Evolutionary conservation across 352 stramenopile species (phyloP).

Genomic region (Phytophthora niederhauseri): DNA sequence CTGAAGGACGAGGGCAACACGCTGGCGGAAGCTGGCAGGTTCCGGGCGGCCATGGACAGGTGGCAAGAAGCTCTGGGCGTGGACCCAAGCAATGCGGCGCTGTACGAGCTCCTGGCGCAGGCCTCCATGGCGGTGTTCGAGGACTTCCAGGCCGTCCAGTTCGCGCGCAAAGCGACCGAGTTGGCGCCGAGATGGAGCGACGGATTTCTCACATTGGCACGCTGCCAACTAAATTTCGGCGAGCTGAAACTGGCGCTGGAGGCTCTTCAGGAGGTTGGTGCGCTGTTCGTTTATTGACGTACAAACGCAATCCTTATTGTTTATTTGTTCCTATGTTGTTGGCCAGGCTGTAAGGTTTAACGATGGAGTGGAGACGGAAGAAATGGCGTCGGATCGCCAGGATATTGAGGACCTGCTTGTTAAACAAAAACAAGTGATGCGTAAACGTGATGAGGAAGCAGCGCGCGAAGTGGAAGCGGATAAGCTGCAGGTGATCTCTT

Average conservation of each 20-base stretch:
- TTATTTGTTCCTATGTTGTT: neutral
- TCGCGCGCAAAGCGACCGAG: slow-evolving; percentile 58
- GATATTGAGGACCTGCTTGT: slow-evolving; percentile 54
- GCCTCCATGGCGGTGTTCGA: slow-evolving; percentile 71
- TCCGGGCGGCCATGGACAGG: slow-evolving; percentile 63
- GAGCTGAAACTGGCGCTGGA: slow-evolving; percentile 67
- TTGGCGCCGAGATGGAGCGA: slow-evolving; percentile 68
- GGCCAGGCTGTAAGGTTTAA: slow-evolving; percentile 56
- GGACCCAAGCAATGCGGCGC: slow-evolving; percentile 47
- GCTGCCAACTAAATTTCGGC: slow-evolving; percentile 81
- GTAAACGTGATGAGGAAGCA: slow-evolving; percentile 51
- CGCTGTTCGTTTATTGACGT: neutral
- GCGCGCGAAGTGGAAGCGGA: slow-evolving; percentile 37
- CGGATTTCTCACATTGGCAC: slow-evolving; percentile 67
- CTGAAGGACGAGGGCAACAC: slow-evolving; percentile 81
- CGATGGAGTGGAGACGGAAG: slow-evolving; percentile 38
- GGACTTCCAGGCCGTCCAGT: slow-evolving; percentile 81
- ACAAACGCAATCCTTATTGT: neutral
- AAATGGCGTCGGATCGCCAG: slow-evolving; percentile 50
- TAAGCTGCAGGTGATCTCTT: slow-evolving; percentile 72
- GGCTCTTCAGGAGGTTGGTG: slow-evolving; percentile 54
- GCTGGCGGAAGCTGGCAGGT: slow-evolving; percentile 71
- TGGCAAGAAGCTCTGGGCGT: slow-evolving; percentile 67
- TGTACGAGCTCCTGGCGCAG: slow-evolving; percentile 79
- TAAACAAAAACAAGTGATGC: slow-evolving; percentile 48